Conservation (phyloP, 495 filamentous ascomycete species). For the Amorphotheca resinae region DNA sequence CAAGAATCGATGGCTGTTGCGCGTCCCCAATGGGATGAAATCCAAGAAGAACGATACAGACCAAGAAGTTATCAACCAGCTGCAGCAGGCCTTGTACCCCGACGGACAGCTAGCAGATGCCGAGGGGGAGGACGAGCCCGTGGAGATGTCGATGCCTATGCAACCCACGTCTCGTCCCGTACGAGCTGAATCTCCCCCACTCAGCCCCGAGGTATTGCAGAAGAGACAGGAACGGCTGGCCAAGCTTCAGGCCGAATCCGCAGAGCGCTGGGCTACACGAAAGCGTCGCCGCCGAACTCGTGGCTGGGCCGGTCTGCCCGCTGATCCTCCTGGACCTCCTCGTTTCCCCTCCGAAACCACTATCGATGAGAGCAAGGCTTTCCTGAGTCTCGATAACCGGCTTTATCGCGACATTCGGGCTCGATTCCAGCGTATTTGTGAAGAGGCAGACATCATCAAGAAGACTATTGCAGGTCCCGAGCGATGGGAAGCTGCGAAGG, state of each 20-base stretch:
- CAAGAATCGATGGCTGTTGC: conserved; percentile 51
- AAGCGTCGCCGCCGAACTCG: conserved; percentile 64
- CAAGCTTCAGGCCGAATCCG: conserved; percentile 48
- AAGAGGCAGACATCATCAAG: conserved; percentile 50
- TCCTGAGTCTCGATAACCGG: conserved; percentile 48
- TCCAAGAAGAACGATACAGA: conserved; percentile 23
- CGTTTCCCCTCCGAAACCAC: conserved; percentile 75
- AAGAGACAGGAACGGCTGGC: conserved; percentile 45
- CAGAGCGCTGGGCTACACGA: conserved; percentile 47
- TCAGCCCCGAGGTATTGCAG: conserved; percentile 39
- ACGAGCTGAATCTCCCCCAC: conserved; percentile 25
- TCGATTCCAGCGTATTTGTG: conserved; percentile 58
- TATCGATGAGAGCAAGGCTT: conserved; percentile 63
- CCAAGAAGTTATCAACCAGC: conserved; percentile 21
- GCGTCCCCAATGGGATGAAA: conserved; percentile 47
- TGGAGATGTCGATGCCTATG: conserved; percentile 5
- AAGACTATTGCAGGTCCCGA: conserved; percentile 64
- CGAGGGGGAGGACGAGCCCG: conserved; percentile 11
- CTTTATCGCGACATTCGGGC: conserved; percentile 51
- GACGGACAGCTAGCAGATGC: conserved; percentile 17
- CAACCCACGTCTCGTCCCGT: not conserved
- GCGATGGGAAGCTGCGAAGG: conserved; percentile 60
- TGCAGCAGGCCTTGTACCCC: conserved; percentile 19
- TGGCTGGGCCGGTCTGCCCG: conserved; percentile 57
- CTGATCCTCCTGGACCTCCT: conserved; percentile 62